Base-by-base conservation (phyloP, 139 green algal species). In the Axilococcus clingmanii region DNA sequence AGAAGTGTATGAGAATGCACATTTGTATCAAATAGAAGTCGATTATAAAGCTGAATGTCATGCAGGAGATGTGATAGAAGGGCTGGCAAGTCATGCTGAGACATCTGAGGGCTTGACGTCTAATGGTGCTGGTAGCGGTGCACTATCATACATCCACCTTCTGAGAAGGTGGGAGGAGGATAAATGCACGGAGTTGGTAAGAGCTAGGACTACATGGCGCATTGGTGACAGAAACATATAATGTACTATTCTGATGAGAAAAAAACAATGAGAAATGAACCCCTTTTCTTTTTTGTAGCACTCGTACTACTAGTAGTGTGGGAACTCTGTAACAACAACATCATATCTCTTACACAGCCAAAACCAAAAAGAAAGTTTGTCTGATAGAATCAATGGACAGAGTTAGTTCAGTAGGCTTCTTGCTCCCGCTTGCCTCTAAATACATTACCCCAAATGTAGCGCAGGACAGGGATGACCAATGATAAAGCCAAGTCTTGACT, bases 41-140 rank as follows among this genome's bases (percentile, higher is more conserved):
- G 87, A 95, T 55, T 95, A 86, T 73, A 91, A 90, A 65, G 70
- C 70, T 0, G 87, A 95, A 75, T 93, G 82, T 60, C 59, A 59
- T 9, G 74, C 71, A 11, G 87, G 87, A 4, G 69, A 94, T 33
- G 61, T 63, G 23, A 61, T 94, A 3, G 65, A 89, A 41, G 65
- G 61, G 8, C 40, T 76, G 35, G 72, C 22, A 59, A 32, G 66
- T 67, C 37, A 7, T 30, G 4, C 11, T 37, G 36, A 29, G 5
- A 28, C 37, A 23, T 34, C 20, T 22, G 41, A 45, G n/a, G 15
- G 19, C 9, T 52, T 66, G 35, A 22, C 40, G 2, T 11, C 23
- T 12, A 57, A 62, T 48, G 55, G 56, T 20, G 52, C 44, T 20
- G 57, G 43, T 34, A 34, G 34, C 15, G 17, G 28, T 32, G 31